These are phyloP conservation scores for Coffea eugenioides DNA, from an alignment of 257 asterid species.

Conservation along the genomic window DNA sequence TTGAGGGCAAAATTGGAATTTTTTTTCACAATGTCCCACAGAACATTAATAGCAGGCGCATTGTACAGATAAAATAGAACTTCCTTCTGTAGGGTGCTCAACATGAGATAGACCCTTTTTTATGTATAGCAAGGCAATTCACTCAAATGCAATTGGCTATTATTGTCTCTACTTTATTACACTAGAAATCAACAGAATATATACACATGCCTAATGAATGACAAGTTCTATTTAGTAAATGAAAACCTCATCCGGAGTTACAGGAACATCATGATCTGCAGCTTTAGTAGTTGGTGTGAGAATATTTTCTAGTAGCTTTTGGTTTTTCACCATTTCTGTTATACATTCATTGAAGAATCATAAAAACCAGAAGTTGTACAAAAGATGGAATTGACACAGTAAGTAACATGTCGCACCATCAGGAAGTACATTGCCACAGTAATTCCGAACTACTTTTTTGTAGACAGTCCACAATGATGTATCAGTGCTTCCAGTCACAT, in stretches of 20 bases:
- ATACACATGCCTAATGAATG: background rate
- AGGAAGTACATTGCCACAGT: conserved; percentile 90
- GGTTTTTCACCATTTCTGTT: conserved; percentile 82
- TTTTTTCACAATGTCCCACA: background rate
- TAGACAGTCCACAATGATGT: conserved; percentile 97
- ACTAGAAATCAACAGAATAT: background rate
- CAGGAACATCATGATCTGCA: conserved; percentile 92
- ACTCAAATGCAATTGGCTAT: too few relatives aligned
- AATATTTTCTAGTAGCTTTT: conserved; percentile 64
- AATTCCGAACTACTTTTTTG: conserved; percentile 69
- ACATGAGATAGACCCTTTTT: background rate
- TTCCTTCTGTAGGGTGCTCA: background rate
- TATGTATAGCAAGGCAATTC: background rate
- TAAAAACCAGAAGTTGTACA: background rate
- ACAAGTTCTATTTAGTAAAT: conserved; percentile 3
- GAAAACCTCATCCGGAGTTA: conserved; percentile 80
- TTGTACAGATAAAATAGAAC: background rate
- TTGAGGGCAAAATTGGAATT: background rate
- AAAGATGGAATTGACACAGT: background rate
- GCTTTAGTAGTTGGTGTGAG: conserved; percentile 96
- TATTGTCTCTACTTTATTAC: background rate
- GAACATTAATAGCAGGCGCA: background rate
- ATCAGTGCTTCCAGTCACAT: conserved; percentile 95
- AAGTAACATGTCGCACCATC: conserved; percentile 48
- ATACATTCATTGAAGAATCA: conserved; percentile 13